These are phyloP conservation scores for Xylaria sp. DNA, from an alignment of 2,329 filamentous ascomycete species.

Conservation along the genomic window DNA sequence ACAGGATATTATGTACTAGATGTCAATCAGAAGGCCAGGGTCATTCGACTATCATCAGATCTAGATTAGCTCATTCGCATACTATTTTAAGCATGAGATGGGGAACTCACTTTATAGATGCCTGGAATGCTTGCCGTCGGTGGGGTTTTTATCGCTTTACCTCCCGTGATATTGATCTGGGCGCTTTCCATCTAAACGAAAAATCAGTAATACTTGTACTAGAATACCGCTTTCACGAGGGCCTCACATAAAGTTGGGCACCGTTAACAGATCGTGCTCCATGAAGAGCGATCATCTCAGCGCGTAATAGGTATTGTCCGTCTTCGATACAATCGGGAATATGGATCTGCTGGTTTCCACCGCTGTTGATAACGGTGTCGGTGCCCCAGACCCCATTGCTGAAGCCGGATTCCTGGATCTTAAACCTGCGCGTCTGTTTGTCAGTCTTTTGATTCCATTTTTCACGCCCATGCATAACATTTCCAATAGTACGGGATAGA, in stretches of 20 bases:
- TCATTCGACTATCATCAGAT: background rate
- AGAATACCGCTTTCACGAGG: background rate
- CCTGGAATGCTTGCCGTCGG: background rate
- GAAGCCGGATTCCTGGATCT: background rate
- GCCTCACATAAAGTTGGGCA: background rate
- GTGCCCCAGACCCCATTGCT: background rate
- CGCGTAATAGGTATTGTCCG: background rate
- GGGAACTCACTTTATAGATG: background rate
- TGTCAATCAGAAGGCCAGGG: background rate
- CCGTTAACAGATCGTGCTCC: background rate
- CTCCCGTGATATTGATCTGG: background rate
- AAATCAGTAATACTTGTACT: background rate
- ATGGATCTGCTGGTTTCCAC: background rate
- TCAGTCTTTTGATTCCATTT: background rate
- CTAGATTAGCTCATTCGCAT: background rate
- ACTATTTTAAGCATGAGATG: background rate
- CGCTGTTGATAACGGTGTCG: background rate
- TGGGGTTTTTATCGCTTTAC: background rate
- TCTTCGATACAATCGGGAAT: background rate
- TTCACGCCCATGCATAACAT: background rate
- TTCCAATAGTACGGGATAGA: background rate
- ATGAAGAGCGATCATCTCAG: background rate
- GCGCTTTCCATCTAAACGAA: background rate
- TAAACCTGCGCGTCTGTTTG: background rate
- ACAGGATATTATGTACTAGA: background rate